Percentiles rank a stretch among this genome's conserved stretches.
phyloP scores from a whole-genome alignment of 2,329 filamentous ascomycete species.

The Cercospora zeina region DNA sequence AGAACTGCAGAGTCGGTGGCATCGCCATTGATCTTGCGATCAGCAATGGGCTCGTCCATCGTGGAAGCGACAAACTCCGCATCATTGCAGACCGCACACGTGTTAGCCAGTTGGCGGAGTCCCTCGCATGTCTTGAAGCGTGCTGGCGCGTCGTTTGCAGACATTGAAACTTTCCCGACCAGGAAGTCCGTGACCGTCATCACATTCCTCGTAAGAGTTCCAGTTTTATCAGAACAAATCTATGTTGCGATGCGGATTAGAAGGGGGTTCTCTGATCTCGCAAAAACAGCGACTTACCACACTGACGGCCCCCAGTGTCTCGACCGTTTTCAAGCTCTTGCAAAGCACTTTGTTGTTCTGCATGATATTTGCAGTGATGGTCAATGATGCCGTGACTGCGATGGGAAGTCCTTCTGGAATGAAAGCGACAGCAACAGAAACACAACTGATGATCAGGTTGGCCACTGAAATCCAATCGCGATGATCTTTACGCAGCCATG shows the following conservation, averaged over 20 bases:
- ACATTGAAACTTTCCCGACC: constrained; percentile 56
- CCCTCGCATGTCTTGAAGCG: constrained; percentile 41
- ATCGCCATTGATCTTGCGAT: constrained; percentile 69
- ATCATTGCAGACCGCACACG: constrained; percentile 70
- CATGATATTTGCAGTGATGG: constrained; percentile 76
- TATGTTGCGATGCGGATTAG: too few relatives aligned
- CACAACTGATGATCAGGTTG: constrained; percentile 70
- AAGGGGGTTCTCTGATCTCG: too few relatives aligned
- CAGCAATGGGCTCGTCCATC: constrained; percentile 57
- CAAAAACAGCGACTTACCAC: constrained; percentile 41
- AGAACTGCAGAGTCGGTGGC: constrained; percentile 75
- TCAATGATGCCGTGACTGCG: constrained; percentile 65
- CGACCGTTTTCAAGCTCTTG: constrained; percentile 77
- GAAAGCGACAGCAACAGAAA: constrained; percentile 69
- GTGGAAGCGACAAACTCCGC: constrained; percentile 72
- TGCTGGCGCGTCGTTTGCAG: constrained; percentile 52
- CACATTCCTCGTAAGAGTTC: constrained; percentile 58
- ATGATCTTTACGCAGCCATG: constrained; percentile 67
- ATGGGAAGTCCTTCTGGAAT: constrained; percentile 74
- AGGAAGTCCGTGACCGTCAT: constrained; percentile 64
- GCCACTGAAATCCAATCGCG: constrained; percentile 72
- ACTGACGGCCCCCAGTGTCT: constrained; percentile 71
- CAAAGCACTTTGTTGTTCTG: constrained; percentile 73
- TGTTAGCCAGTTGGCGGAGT: constrained; percentile 59
- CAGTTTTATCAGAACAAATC: constrained; percentile 76